Evolutionary conservation across 768 basidiomycete species (phyloP), one percentile per base, ranked within the genome.

Genomic region (Rhodotorula paludigena): DNA sequence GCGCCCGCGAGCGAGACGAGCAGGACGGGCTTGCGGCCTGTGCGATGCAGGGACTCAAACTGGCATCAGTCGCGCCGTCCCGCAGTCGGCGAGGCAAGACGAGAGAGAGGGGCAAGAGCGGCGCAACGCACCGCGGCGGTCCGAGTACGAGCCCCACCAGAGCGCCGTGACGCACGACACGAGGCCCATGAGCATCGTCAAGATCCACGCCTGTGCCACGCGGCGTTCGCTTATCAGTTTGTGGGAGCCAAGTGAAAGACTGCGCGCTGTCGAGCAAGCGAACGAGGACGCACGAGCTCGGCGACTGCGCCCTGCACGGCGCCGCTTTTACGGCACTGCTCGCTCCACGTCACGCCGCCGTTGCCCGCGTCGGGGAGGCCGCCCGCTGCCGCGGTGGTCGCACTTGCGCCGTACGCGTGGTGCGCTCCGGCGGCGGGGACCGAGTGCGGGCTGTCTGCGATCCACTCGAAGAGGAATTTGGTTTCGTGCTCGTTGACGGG

Each of bases 131-230:
- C 81, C 67, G 16, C 47, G 30, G 33, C 77, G 64, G 65, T 81
- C 80, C 5, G 77, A 78, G 11, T 70, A 71, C 25, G 76, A 72
- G 21, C 80, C 80, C 80, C 80, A 81, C 68, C 73, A 81, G 2
- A 79, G 79, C 20, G 79, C 79, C 5, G 79, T 80, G 30, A 80
- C 36, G 2, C 78, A 76, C 18, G 78, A 74, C 25, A 81, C 69
- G 10, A 79, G 64, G 25, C 80, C 80, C 72, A 77, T 76, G 32
- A 76, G 74, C 28, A 79, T 59, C 0, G 77, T 76, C 74, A 81
- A 77, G 21, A 61, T 36, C 14, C 59, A 52, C 1, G 55, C 41
- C 63, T 69, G 58, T 3, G 57, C n/a, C n/a, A n/a, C n/a, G n/a
- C n/a, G n/a, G n/a, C n/a, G n/a, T n/a, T n/a, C n/a, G n/a, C n/a